Evolutionary conservation across 164 flowering plant species (phyloP).

Genomic region (Litsea cubeba): DNA sequence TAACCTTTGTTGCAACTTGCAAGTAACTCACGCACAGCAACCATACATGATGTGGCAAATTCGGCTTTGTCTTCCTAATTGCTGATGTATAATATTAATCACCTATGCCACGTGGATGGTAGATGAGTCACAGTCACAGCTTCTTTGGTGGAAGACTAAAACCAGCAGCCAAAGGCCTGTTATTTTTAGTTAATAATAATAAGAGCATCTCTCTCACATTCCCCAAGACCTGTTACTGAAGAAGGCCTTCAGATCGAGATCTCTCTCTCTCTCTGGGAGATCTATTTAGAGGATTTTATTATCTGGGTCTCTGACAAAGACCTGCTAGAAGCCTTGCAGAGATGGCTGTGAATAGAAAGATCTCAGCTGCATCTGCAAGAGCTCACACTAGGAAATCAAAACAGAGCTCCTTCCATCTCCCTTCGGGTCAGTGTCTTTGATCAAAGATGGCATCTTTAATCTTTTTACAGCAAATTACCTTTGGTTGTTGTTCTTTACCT

Average conservation of each 20-base stretch:
- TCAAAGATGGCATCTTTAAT: neutral
- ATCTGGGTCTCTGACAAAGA: neutral
- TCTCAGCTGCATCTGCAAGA: conserved; percentile 66
- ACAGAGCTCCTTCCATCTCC: conserved; percentile 25
- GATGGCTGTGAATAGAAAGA: conserved; percentile 45
- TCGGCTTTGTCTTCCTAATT: too few species aligned
- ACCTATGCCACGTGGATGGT: too few species aligned
- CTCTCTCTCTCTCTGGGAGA: neutral
- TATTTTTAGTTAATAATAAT: too few species aligned
- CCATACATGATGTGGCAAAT: too few species aligned
- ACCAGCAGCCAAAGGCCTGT: too few species aligned
- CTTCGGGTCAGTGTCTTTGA: conserved; percentile 27
- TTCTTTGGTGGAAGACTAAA: too few species aligned
- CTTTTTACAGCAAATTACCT: neutral
- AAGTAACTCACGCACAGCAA: too few species aligned
- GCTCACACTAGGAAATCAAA: conserved; percentile 54
- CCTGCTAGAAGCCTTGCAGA: neutral
- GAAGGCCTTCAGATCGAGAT: neutral
- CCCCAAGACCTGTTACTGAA: too few species aligned
- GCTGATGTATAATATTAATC: too few species aligned
- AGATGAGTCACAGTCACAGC: too few species aligned
- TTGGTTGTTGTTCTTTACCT: neutral
- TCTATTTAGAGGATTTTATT: neutral
- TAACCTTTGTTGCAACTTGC: too few species aligned
- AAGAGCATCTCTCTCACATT: too few species aligned